A percentile compares a stretch with the other conserved stretches of the same genome.
Conservation (phyloP, 306 rosid genomes). For the Geum urbanum region DNA sequence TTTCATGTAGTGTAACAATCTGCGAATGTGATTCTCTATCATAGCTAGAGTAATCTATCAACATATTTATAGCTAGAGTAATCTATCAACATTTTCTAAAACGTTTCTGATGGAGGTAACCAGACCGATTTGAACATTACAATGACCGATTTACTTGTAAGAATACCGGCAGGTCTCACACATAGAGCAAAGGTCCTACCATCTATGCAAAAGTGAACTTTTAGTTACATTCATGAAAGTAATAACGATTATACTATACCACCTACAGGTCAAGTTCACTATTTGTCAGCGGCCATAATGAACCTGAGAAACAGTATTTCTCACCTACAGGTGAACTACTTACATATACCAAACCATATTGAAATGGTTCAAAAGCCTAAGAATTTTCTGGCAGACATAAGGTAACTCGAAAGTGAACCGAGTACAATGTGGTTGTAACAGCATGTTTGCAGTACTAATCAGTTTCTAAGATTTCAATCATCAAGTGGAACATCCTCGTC, state of each 20-base stretch:
- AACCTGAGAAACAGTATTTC: constrained; percentile 1
- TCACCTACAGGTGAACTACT: neutral
- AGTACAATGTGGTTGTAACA: neutral
- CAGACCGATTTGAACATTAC: neutral
- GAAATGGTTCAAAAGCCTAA: neutral
- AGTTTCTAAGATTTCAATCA: constrained; percentile 41
- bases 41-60: too few relatives aligned
- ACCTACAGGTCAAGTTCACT: too few relatives aligned
- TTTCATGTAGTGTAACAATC: neutral
- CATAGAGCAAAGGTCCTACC: neutral
- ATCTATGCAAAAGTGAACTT: constrained; percentile 5
- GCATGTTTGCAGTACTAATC: neutral
- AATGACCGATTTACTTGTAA: neutral
- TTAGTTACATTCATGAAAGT: neutral
- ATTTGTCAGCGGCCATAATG: neutral
- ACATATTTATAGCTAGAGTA: too few relatives aligned
- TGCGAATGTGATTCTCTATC: neutral
- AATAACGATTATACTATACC: neutral
- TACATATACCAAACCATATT: neutral
- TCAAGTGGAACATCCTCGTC: constrained; percentile 85
- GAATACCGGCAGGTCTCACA: neutral
- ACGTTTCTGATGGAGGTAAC: neutral
- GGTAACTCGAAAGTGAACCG: neutral
- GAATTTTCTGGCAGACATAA: neutral
- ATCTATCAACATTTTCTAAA: neutral